Evolutionary conservation across 208 protist genomes (phyloP).

Genomic region (Zelonia costaricensis): DNA sequence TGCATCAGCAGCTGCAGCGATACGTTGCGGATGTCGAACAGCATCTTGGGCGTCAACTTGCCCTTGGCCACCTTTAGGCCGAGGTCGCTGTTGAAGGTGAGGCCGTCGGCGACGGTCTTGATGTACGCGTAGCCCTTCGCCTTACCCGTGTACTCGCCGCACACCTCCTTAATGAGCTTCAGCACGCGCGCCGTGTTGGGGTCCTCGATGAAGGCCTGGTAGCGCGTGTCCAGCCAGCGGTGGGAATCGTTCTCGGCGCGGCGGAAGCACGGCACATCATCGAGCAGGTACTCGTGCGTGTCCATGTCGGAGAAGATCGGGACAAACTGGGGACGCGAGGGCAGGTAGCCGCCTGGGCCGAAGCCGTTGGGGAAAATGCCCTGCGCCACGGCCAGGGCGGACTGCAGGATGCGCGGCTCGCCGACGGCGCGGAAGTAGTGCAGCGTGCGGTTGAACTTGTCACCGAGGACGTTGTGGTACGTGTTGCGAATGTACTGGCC

Average conservation of each 20-base stretch:
- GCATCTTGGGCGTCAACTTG: constrained; percentile 41
- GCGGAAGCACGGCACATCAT: constrained; percentile 84
- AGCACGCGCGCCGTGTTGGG: constrained; percentile 44
- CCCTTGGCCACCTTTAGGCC: constrained; percentile 58
- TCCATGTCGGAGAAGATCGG: constrained; percentile 88
- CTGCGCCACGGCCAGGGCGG: constrained; percentile 71
- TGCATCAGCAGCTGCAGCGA: constrained; percentile 72
- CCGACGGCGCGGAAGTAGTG: constrained; percentile 86
- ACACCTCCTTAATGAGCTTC: constrained; percentile 52
- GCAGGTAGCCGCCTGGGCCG: constrained; percentile 70
- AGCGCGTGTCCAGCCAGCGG: constrained; percentile 56
- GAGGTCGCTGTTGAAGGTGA: constrained; percentile 80
- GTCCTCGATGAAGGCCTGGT: constrained; percentile 41
- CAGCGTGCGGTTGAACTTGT: constrained; percentile 69
- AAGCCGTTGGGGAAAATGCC: constrained; percentile 82
- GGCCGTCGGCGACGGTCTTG: constrained; percentile 79
- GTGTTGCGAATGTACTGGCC: constrained; percentile 59
- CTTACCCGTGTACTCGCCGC: constrained; percentile 38
- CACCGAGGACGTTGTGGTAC: constrained; percentile 64
- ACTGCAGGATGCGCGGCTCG: constrained; percentile 86
- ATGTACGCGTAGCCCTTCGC: constrained; percentile 51
- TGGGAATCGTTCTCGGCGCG: constrained; percentile 72
- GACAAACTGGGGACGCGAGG: constrained; percentile 75
- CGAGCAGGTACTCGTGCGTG: constrained; percentile 85
- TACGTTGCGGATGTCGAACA: constrained; percentile 71